These are phyloP conservation scores for Saccharata proteae DNA, from an alignment of 2,329 filamentous ascomycete species.

Conservation along the genomic window DNA sequence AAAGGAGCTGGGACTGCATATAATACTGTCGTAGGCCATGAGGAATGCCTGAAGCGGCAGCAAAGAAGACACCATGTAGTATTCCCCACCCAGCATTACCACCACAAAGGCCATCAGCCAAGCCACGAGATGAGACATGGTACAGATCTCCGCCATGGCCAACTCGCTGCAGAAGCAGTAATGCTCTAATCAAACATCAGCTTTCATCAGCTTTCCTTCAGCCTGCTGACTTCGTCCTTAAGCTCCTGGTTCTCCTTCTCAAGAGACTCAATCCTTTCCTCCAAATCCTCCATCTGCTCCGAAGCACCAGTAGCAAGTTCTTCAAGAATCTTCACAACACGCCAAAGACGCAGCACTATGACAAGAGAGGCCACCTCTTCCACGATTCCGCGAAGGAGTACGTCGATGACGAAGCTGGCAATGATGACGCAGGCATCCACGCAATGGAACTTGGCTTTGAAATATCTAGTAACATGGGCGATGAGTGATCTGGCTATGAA, in stretches of 20 bases:
- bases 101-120: too few relatives aligned
- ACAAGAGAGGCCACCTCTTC: conserved; percentile 57
- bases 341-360: conserved; percentile 54
- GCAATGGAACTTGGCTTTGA: conserved; percentile 41
- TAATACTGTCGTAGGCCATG: too few relatives aligned
- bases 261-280: conserved; percentile 39
- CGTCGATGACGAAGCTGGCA: conserved; percentile 48
- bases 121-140: too few relatives aligned
- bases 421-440: conserved; percentile 55
- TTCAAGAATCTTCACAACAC: conserved; percentile 59
- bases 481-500: background rate
- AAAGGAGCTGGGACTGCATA: too few relatives aligned
- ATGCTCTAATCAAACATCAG: too few relatives aligned
- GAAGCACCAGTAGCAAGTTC: conserved; percentile 52
- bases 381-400: conserved; percentile 45
- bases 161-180: too few relatives aligned
- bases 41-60: too few relatives aligned
- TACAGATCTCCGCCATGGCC: too few relatives aligned
- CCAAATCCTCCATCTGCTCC: conserved; percentile 49
- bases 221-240: conserved; percentile 21
- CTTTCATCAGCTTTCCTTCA: too few relatives aligned
- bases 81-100: too few relatives aligned
- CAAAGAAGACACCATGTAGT: too few relatives aligned
- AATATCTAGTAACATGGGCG: conserved; percentile 15
- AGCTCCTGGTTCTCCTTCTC: conserved; percentile 38